A percentile compares a stretch with the other conserved stretches of the same genome.
phyloP scores from a whole-genome alignment of 805 yeast genomes.

The Saccharomyces paradoxus region DNA sequence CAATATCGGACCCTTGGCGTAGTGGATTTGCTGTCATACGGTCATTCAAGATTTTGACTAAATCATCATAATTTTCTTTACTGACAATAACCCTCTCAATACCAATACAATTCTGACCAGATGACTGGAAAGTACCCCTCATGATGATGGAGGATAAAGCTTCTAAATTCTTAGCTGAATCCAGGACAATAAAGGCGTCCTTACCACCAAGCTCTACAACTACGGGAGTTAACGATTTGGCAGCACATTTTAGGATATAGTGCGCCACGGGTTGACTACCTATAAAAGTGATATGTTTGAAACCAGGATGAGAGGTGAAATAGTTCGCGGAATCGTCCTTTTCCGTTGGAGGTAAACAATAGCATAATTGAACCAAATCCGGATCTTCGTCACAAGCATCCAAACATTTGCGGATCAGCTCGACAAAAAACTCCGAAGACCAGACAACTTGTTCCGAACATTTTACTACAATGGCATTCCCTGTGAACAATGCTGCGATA shows the following conservation, averaged over 20 bases:
- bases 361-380: slow-evolving; percentile 76
- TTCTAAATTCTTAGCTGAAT: slow-evolving; percentile 55
- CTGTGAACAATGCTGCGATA: slow-evolving; percentile 80
- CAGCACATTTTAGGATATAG: slow-evolving; percentile 72
- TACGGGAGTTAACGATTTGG: slow-evolving; percentile 83
- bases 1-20: slow-evolving; percentile 85
- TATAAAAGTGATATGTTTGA: slow-evolving; percentile 86
- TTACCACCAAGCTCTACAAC: slow-evolving; percentile 97
- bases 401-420: slow-evolving; percentile 63
- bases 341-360: slow-evolving; percentile 66
- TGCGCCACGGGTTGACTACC: slow-evolving; percentile 96
- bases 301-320: slow-evolving; percentile 73
- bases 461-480: slow-evolving; percentile 84
- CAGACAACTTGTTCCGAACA: slow-evolving; percentile 95
- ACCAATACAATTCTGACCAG: slow-evolving; percentile 98
- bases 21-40: slow-evolving; percentile 46
- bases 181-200: slow-evolving; percentile 82
- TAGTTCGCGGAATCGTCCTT: slow-evolving; percentile 52
- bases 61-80: slow-evolving; percentile 53
- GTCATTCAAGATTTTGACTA: slow-evolving; percentile 48
- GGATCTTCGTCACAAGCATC: slow-evolving; percentile 69
- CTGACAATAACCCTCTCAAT: slow-evolving; percentile 87
- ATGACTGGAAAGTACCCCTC: slow-evolving; percentile 94
- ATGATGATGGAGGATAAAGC: slow-evolving; percentile 69
- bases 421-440: slow-evolving; percentile 77